Evolutionary conservation across 2,329 filamentous ascomycete species (phyloP).

Genomic region (Penicillium crustosum): DNA sequence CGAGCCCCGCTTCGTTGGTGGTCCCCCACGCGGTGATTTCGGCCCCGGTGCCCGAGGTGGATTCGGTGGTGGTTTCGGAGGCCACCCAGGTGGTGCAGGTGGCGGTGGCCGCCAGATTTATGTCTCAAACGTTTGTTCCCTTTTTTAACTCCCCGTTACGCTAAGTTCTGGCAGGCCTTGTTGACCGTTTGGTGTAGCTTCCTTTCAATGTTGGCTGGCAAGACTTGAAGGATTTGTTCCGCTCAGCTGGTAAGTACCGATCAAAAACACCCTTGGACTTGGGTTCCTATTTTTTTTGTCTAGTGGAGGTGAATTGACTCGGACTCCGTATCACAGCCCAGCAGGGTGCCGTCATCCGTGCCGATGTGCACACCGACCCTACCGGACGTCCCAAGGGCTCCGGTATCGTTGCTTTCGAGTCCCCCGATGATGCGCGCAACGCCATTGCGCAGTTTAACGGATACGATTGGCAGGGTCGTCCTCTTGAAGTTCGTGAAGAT

Average conservation of each 20-base stretch:
- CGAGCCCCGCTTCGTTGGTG: slow-evolving; percentile 90
- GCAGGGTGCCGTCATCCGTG: slow-evolving; percentile 80
- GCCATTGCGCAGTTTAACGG: slow-evolving; percentile 98
- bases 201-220: slow-evolving; percentile 98
- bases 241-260: slow-evolving; percentile 80
- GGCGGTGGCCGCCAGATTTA: slow-evolving; percentile 87
- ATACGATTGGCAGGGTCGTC: slow-evolving; percentile 95
- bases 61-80: slow-evolving; percentile 41
- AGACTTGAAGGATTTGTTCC: slow-evolving; percentile 97
- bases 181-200: slow-evolving; percentile 60
- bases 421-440: slow-evolving; percentile 87
- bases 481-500: slow-evolving; percentile 93
- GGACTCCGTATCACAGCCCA: slow-evolving; percentile 38
- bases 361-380: slow-evolving; percentile 88
- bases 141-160: slow-evolving; percentile 20
- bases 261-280: slow-evolving; percentile 9
- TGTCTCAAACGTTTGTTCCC: slow-evolving; percentile 88
- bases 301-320: slow-evolving; percentile 33
- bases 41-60: slow-evolving; percentile 45
- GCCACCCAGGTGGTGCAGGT: slow-evolving; percentile 44
- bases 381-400: slow-evolving; percentile 95
- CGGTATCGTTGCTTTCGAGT: slow-evolving; percentile 95
- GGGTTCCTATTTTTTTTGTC: slow-evolving; percentile 15
- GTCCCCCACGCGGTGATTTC: slow-evolving; percentile 66
- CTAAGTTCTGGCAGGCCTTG: slow-evolving; percentile 18